Percentiles rank a stretch among this genome's conserved stretches.
Conservation (phyloP, 1,284 basidiomycete species). For the Vanrija humicola region DNA sequence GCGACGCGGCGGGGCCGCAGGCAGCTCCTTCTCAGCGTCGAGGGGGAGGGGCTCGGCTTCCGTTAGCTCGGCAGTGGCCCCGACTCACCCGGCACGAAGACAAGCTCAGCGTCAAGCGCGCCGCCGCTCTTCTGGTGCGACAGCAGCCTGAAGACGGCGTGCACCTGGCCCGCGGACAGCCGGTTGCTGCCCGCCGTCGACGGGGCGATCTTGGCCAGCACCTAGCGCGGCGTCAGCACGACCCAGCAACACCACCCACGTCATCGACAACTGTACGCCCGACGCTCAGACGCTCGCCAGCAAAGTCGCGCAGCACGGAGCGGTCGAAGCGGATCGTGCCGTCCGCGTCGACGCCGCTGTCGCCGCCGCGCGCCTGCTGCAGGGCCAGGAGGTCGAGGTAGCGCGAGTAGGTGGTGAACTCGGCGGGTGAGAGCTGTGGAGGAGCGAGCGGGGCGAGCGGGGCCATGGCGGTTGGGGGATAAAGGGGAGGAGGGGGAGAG, state of each 20-base stretch:
- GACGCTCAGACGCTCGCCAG: conserved; percentile 10
- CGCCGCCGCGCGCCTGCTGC: conserved; percentile 6
- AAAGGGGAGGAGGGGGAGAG: not conserved
- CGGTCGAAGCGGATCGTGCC: conserved; percentile 16
- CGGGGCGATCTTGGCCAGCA: not conserved
- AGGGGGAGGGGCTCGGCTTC: conserved; percentile 19
- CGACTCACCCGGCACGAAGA: conserved; percentile 20
- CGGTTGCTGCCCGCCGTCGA: not conserved
- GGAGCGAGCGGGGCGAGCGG: no score
- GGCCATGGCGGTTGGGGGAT: no score
- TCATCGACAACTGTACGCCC: conserved; percentile 13
- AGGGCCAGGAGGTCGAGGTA: conserved; percentile 22
- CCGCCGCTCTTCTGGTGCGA: conserved; percentile 4
- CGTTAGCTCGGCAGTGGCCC: not conserved
- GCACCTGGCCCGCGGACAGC: conserved; percentile 15
- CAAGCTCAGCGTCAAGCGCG: conserved; percentile 11
- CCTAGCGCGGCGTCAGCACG: not conserved
- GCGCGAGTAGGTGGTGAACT: conserved; percentile 17
- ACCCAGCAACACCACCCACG: conserved; percentile 8
- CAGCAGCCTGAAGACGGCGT: conserved; percentile 18
- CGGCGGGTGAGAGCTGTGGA: conserved; percentile 19
- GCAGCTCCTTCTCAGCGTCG: not conserved
- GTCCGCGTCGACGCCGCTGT: conserved; percentile 10
- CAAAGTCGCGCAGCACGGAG: conserved; percentile 8
- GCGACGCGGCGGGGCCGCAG: conserved; percentile 10